Evolutionary conservation across 2,329 filamentous ascomycete species (phyloP).

Genomic region (Phaeophleospora eucalypticola): DNA sequence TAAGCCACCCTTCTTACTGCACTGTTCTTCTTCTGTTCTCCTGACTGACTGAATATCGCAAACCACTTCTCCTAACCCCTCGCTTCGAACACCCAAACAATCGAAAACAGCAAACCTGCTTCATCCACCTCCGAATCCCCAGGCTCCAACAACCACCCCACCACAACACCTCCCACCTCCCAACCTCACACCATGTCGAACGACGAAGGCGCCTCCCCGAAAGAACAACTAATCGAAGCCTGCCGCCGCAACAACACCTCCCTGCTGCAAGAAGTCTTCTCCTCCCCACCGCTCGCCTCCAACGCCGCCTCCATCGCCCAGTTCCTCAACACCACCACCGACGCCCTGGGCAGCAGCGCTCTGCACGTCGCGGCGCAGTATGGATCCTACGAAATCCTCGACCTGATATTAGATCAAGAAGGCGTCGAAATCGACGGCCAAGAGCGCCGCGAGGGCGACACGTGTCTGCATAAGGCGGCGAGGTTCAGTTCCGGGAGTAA

Average conservation of each 20-base stretch:
- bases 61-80: no score
- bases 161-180: conserved; percentile 1
- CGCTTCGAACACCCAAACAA: no score
- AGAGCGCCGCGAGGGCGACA: conserved; percentile 68
- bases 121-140: no score
- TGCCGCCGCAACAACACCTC: conserved; percentile 90
- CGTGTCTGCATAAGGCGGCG: conserved; percentile 73
- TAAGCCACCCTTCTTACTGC: no score
- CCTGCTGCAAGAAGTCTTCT: conserved; percentile 71
- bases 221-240: conserved; percentile 86
- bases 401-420: conserved; percentile 76
- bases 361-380: conserved; percentile 83
- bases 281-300: conserved; percentile 43
- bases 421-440: conserved; percentile 80
- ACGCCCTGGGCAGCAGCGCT: conserved; percentile 81
- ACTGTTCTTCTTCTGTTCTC: no score
- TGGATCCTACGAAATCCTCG: conserved; percentile 83
- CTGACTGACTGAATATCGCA: no score
- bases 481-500: conserved; percentile 67
- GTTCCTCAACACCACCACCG: conserved; percentile 80
- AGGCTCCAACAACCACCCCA: not conserved
- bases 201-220: conserved; percentile 72
- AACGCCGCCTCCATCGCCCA: conserved; percentile 61
- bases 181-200: conserved; percentile 20
- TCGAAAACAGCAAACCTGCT: no score